phyloP scores from a whole-genome alignment of 768 basidiomycete genomes.

The Agrocybe chaxingu region DNA sequence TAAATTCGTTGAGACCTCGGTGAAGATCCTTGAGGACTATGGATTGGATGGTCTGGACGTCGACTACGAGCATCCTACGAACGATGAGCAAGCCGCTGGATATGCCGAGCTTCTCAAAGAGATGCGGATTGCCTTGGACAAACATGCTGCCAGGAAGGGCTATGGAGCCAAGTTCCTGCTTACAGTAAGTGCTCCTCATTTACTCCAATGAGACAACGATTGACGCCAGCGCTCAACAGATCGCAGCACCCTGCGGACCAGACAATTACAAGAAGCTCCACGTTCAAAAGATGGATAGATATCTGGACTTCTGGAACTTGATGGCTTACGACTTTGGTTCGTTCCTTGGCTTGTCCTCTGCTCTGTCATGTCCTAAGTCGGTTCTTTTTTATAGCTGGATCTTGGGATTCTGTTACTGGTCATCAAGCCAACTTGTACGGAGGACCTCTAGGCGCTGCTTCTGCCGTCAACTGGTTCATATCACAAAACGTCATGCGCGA shows the following conservation, averaged over 20 bases:
- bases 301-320: slow-evolving; percentile 95
- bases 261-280: slow-evolving; percentile 80
- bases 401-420: slow-evolving; percentile 68
- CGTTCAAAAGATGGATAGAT: slow-evolving; percentile 80
- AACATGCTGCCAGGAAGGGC: slow-evolving; percentile 58
- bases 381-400: slow-evolving; percentile 49
- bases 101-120: slow-evolving; percentile 82
- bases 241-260: slow-evolving; percentile 91
- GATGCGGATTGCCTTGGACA: slow-evolving; percentile 71
- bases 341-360: slow-evolving; percentile 15
- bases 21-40: slow-evolving; percentile 84
- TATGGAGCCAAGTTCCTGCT: slow-evolving; percentile 65
- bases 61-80: slow-evolving; percentile 91
- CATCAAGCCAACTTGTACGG: slow-evolving; percentile 88
- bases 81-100: slow-evolving; percentile 72
- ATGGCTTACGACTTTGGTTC: slow-evolving; percentile 90
- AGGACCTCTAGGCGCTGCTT: slow-evolving; percentile 57
- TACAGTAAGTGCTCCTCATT: slow-evolving; percentile 49
- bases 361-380: not conserved
- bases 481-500: slow-evolving; percentile 65
- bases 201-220: not conserved
- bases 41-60: slow-evolving; percentile 91
- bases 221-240: slow-evolving; percentile 36
- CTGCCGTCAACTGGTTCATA: slow-evolving; percentile 69
- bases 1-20: slow-evolving; percentile 77